Base-by-base conservation (phyloP, 176 grass and related monocot genomes). In the Melocanna baccifera region DNA sequence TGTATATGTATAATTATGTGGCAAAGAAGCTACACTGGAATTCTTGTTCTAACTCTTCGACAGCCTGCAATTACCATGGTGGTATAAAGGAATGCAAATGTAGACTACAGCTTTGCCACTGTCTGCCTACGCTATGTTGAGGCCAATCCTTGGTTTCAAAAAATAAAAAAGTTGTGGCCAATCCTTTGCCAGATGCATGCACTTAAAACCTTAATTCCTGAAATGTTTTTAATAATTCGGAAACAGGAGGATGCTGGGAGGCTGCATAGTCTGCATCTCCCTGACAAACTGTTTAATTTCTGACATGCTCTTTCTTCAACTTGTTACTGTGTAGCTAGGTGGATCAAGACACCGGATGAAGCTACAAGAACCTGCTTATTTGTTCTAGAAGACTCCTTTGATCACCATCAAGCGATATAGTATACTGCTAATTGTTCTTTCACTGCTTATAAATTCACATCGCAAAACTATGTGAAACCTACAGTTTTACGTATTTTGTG, bases 321-420 rank as follows among this genome's bases (percentile, higher is more conserved):
- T 88, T 89, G 78, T 84, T 90, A 88, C 48, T 92, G 88, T 95
- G 93, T 95, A 87, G 93, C 90, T 92, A 91, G 70, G 84, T 83
- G 78, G 88, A 92, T 52, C 88, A 85, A 75, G 75, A 92, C 73
- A 87, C 13, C 1, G 91, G 84, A 58, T 72, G 88, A 90, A 86
- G 88, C 64, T 65, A 84, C 87, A 84, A 66, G 80, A 88, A 78
- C 43, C 86, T 71, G 59, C 69, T 58, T 80, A 78, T 76, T 85
- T 85, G 69, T 85, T 72, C 77, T 85, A 85, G 52, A 89, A 89
- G 82, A 81, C 51, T 69, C 29, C 70, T 34, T 52, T 88, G 81
- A 90, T 77, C 83, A 77, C 72, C 88, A 82, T 73, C 83, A 86
- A 85, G 48, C 62, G 28, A 85, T 82, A 76, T 82, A 86, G 77